Base-by-base conservation (phyloP, 495 filamentous ascomycete genomes). In the Tuber microsphaerosporum region DNA sequence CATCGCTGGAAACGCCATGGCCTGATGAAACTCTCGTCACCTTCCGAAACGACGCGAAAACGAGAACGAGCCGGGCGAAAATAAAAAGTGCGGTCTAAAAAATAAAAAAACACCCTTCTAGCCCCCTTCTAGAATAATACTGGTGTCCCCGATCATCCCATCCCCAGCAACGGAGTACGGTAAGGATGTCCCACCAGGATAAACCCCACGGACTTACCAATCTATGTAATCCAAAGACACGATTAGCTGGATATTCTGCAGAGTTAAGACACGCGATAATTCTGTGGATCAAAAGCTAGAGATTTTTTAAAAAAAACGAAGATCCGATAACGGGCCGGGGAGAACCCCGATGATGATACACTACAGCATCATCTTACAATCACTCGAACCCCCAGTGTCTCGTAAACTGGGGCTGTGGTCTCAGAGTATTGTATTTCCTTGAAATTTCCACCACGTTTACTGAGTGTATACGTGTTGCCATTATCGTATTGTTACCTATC, bases 381-480 rank as follows among this genome's bases (percentile, higher is more conserved):
- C 56, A 34, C 26, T 65, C 26, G 56, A 65, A 34, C 12, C 26
- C 26, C 14, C 56, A 65, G 5, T 17, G 56, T 34, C 56, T 34
- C 31, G 56, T 34, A 65, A 17, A 65, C 56, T 12, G 26, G 56
- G 56, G 26, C 4, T 65, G 12, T 6, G 56, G 56, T 65, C 56
- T 31, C 56, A 65, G 56, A 65, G 56, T 65, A 65, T 17, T 4
- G 26, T 17, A 65, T 65, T 65, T 65, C 56, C 56, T 65, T 17
- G 26, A 65, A 65, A 65, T 65, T 31, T 65, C 56, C 56, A 65
- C 56, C 56, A 65, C 56, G 56, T 65, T 34, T 65, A 65, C 31
- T 65, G 26, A 65, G 31, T 34, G 56, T 34, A 65, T 65, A 61
- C 51, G 56, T 65, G 56, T 34, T 65, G 56, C 26, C 56, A 65